Evolutionary conservation across 768 basidiomycete species (phyloP), one percentile per base, ranked within the genome.

Genomic region (Russula vinacea): DNA sequence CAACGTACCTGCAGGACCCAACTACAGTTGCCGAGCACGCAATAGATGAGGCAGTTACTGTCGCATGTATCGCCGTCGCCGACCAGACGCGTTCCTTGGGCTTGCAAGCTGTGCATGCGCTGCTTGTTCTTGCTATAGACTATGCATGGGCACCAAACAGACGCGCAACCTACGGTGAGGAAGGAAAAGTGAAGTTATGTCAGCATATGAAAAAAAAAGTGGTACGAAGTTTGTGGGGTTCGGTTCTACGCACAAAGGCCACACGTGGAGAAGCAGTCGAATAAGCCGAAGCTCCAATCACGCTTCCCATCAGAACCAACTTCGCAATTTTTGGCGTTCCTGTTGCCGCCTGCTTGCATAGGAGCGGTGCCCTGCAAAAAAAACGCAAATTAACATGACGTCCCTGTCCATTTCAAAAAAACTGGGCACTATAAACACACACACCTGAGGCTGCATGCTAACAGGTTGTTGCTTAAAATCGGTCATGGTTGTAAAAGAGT

Each of bases 81-180:
- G 7, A 76, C 76, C 60, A 79, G 76, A 22, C 78, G 75, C 11
- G 63, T 66, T 35, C 78, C 80, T 22, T 77, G 68, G 1, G 39
- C 37, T 32, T 74, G 67, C 42, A 82, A 70, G 58, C 77, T 73
- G 22, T 76, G 76, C 45, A 74, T 69, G 58, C 80, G 79, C 29
- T 71, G 71, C 68, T 76, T 80, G 69, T 75, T 76, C 66, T 77
- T 70, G 42, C 72, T 68, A 68, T 80, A 79, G 50, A 74, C 68
- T 56, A 80, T 65, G 67, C 79, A 81, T 0, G 80, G 80, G 71
- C 73, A 78, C 68, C 70, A 81, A 49, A 69, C 74, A 2, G 79
- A 66, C 17, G 29, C 76, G 62, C 44, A 75, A 62, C 73, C 79
- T 80, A 24, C 14, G 17, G 40, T 17, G 40, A 17, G 16, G 40